phyloP scores from a whole-genome alignment of 2,329 filamentous ascomycete genomes.

The Fusarium verrucosum region DNA sequence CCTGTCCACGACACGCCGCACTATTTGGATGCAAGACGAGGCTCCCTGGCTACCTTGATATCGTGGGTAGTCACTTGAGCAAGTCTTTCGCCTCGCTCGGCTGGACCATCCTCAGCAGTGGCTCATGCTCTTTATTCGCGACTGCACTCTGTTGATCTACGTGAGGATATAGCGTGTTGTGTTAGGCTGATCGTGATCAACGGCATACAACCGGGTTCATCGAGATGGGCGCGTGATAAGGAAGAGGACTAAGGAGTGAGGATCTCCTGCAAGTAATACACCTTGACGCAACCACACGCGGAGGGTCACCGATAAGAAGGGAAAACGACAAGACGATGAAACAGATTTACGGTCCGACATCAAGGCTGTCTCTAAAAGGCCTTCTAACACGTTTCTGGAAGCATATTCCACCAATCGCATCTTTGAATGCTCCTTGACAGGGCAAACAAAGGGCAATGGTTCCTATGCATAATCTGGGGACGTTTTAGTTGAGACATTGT shows the following conservation, averaged over 20 bases:
- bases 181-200: slow-evolving; percentile 23
- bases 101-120: slow-evolving; percentile 16
- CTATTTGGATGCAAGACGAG: background rate
- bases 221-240: background rate
- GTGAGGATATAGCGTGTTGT: slow-evolving; percentile 5
- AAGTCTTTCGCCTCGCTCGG: slow-evolving; percentile 6
- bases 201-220: background rate
- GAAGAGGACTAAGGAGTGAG: background rate
- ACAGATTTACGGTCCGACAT: slow-evolving; percentile 20
- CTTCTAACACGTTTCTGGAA: background rate
- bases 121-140: slow-evolving; percentile 14
- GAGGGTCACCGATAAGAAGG: background rate
- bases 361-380: background rate
- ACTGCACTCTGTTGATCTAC: background rate
- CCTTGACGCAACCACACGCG: background rate
- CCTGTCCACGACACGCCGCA: background rate
- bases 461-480: background rate
- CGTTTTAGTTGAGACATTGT: slow-evolving; percentile 16
- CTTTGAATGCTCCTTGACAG: background rate
- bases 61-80: background rate
- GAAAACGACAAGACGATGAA: slow-evolving; percentile 20
- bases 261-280: background rate
- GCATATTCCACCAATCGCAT: background rate
- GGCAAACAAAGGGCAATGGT: slow-evolving; percentile 3
- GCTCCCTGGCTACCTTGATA: slow-evolving; percentile 10